Base-by-base conservation (phyloP, 2,329 filamentous ascomycete genomes). In the Aspergillus oerlinghausenensis region DNA sequence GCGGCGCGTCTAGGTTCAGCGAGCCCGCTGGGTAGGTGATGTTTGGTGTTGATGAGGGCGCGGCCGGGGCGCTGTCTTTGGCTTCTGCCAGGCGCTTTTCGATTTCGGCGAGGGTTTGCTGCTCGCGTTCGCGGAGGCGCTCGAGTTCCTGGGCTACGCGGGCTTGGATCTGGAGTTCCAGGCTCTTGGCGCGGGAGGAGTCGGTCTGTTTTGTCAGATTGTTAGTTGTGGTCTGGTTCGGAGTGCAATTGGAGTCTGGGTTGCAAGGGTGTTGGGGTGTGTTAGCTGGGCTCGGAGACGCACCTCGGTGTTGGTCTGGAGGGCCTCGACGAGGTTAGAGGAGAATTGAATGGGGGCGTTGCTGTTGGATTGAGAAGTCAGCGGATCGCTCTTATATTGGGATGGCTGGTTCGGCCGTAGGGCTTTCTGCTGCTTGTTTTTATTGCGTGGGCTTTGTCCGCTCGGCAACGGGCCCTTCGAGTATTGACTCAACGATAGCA, bases 251-350 rank as follows among this genome's bases (percentile, higher is more conserved):
- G 47, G 45, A 17, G 32, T 6, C 14, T 48, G 10, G 9, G 9
- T 19, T n/a, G n/a, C 26, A 17, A 49, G 48, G 9, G 19, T n/a
- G 19, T 28, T 51, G 35, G 47, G 19, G 26, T 50, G 47, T 11
- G 23, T 21, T 14, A 10, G 26, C 3, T 48, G 43, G 25, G 53
- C 23, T 32, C 47, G 21, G 17, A 10, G 50, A 65, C 77, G 69
- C 83, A 96, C 92, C 85, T 97, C 92, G 66, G 88, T 83, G 79
- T 86, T 96, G 60, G 85, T 84, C 75, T 96, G 90, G 60, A 97
- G 82, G 59, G 87, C 86, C 69, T 96, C 87, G 68, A 95, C 82
- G 69, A 97, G 81, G 70, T 89, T 87, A 70, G 90, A 86, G 64
- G 92, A 96, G 75, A 96, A 88, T 65, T 82, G 80, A 61, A 88